Evolutionary conservation across 306 rosid genomes (phyloP).

Genomic region (Inga oerstediana): DNA sequence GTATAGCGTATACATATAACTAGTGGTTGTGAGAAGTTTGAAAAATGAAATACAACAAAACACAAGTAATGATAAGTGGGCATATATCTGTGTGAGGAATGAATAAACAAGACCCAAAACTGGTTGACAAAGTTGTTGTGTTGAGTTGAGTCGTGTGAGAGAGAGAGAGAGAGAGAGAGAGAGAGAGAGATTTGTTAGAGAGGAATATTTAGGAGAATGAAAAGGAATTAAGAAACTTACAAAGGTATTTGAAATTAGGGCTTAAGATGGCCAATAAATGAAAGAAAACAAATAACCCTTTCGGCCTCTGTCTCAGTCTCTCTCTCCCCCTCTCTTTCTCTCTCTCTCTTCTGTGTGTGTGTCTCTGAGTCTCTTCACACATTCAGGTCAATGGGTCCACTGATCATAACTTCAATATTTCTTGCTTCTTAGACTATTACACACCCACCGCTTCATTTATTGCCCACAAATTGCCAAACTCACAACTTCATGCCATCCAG

Average conservation of each 20-base stretch:
- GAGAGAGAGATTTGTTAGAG: slow-evolving; percentile 25
- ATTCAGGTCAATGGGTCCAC: slow-evolving; percentile 83
- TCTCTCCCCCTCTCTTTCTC: not conserved
- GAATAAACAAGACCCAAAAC: slow-evolving; percentile 39
- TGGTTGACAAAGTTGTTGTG: slow-evolving; percentile 41
- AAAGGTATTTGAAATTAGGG: slow-evolving; percentile 47
- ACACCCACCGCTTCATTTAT: slow-evolving; percentile 49
- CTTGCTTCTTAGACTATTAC: slow-evolving; percentile 49
- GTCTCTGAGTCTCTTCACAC: slow-evolving; percentile 37
- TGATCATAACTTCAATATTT: slow-evolving; percentile 42
- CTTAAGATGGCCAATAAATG: slow-evolving; percentile 53
- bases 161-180: slow-evolving; percentile 58
- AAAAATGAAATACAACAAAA: slow-evolving; percentile 16
- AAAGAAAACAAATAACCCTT: slow-evolving; percentile 77
- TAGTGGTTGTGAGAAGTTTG: slow-evolving; percentile 18
- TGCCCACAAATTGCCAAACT: slow-evolving; percentile 33
- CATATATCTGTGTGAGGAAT: slow-evolving; percentile 32
- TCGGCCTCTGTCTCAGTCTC: slow-evolving; percentile 23
- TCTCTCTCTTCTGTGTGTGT: not conserved
- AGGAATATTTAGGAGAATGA: slow-evolving; percentile 67
- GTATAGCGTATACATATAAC: not conserved
- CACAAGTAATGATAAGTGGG: slow-evolving; percentile 31
- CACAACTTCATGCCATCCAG: not conserved
- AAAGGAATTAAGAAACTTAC: slow-evolving; percentile 58
- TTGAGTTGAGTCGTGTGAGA: slow-evolving; percentile 26